A percentile compares a stretch with the other conserved stretches of the same genome.
Evolutionary conservation across 352 stramenopile genomes (phyloP).

Genomic region (Pythium sukuiense): DNA sequence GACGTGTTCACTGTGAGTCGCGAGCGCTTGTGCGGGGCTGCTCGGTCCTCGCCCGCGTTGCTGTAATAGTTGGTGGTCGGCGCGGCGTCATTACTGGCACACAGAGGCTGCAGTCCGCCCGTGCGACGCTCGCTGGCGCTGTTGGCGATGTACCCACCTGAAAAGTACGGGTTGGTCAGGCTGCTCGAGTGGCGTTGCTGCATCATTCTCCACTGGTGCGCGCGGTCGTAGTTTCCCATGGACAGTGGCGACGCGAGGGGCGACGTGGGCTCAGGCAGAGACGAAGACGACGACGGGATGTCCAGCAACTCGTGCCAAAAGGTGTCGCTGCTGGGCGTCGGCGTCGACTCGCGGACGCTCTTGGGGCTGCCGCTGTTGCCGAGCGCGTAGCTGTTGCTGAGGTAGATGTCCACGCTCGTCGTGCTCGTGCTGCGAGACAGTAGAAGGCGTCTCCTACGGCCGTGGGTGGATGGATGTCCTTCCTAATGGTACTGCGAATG

Average conservation of each 20-base stretch:
- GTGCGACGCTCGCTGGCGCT: conserved; percentile 3
- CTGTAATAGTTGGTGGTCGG: conserved; percentile 1
- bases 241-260: not conserved
- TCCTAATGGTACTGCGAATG: not conserved
- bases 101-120: conserved; percentile 6
- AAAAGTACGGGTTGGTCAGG: conserved; percentile 19
- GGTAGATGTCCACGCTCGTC: not conserved
- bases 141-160: conserved; percentile 14
- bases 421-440: not conserved
- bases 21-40: conserved; percentile 9
- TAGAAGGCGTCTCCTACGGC: not conserved
- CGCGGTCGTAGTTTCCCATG: conserved; percentile 67
- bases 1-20: conserved; percentile 6
- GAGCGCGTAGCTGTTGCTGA: not conserved
- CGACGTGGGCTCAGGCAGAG: conserved; percentile 15
- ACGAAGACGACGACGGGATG: conserved; percentile 8
- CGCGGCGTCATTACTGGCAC: conserved; percentile 5
- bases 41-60: not conserved
- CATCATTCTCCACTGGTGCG: conserved; percentile 50
- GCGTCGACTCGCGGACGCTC: not conserved
- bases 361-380: not conserved
- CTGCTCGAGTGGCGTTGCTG: conserved; percentile 36
- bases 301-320: conserved; percentile 22
- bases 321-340: not conserved
- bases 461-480: not conserved